These are phyloP conservation scores for Mycena sanguinolenta DNA, from an alignment of 768 basidiomycete species.

Conservation along the genomic window DNA sequence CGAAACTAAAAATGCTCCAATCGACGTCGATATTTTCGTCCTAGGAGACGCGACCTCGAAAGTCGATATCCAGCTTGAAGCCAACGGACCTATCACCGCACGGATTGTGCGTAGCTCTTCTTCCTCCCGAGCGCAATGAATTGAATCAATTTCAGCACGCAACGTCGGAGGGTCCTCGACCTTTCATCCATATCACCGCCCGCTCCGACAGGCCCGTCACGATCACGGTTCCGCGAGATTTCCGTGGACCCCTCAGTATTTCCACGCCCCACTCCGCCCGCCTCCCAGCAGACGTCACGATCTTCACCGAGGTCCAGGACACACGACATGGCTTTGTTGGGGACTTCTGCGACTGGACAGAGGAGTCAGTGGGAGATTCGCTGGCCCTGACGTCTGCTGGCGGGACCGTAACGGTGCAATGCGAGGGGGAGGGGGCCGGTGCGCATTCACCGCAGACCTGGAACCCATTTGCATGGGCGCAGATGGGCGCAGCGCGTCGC, in stretches of 20 bases:
- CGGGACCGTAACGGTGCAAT: constrained; percentile 53
- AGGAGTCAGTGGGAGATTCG: constrained; percentile 55
- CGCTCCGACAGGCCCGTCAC: constrained; percentile 48
- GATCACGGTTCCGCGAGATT: constrained; percentile 55
- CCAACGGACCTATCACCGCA: constrained; percentile 45
- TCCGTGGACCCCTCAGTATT: constrained; percentile 54
- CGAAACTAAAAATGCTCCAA: constrained; percentile 46
- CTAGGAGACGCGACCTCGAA: constrained; percentile 34
- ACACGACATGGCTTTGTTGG: constrained; percentile 57
- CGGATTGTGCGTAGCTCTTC: constrained; percentile 13
- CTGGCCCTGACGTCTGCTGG: constrained; percentile 50
- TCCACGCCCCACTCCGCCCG: constrained; percentile 47
- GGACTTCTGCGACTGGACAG: constrained; percentile 49
- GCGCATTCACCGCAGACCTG: neutral
- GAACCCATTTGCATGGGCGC: neutral
- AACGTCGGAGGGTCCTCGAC: constrained; percentile 31
- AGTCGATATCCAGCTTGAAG: constrained; percentile 36
- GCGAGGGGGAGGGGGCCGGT: constrained; percentile 48
- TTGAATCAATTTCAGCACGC: constrained; percentile 1
- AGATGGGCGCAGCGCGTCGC: too few relatives aligned
- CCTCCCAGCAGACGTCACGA: constrained; percentile 49
- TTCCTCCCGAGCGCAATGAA: neutral
- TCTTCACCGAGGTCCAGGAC: constrained; percentile 49
- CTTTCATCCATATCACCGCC: constrained; percentile 42
- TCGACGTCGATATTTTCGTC: constrained; percentile 57